Base-by-base conservation (phyloP, 2,329 filamentous ascomycete genomes). In the Cytospora paraplurivora region DNA sequence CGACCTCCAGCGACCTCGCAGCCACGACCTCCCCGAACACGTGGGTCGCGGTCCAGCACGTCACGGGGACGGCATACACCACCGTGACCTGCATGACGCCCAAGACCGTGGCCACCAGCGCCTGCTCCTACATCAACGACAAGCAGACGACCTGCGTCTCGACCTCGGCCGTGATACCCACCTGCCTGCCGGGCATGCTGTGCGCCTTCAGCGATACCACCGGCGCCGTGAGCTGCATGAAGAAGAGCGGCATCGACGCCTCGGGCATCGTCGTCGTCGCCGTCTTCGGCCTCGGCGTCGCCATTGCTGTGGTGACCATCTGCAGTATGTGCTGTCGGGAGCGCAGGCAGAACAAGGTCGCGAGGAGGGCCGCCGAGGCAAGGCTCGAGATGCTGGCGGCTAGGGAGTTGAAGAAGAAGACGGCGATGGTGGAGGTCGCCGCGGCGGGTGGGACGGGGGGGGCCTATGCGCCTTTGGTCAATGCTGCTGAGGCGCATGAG, bases 281-380 rank as follows among this genome's bases (percentile, higher is more conserved):
- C 67, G 68, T 81, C 71, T 79, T 87, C 44, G 79, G 75, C 62
- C 66, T 72, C n/a, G 74, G 72, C 64, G 69, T 81, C 66, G 71
- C 74, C 67, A 51, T 76, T 58, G 73, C 76, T 67, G 65, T 81
- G 65, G 72, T 69, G 55, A 68, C 74, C 66, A 72, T 86, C 62
- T 77, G 79, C 70, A 80, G 80, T 76, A 75, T 81, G 67, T 85
- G 81, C 79, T 82, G 78, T 76, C 75, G 76, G 66, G 83, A 86
- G 68, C 76, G 78, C 68, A 73, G 72, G 71, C 68, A 76, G 68
- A 76, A 82, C 69, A 78, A 77, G 71, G 74, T 76, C 54, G 72
- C 78, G 38, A 73, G 72, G 60, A 78, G 78, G 64, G 78, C 78
- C 67, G 77, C 78, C 64, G 82, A 85, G 74, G 81, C 81, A 52